These are phyloP conservation scores for Talaromyces nanjingensis DNA, from an alignment of 495 filamentous ascomycete species.

Conservation along the genomic window DNA sequence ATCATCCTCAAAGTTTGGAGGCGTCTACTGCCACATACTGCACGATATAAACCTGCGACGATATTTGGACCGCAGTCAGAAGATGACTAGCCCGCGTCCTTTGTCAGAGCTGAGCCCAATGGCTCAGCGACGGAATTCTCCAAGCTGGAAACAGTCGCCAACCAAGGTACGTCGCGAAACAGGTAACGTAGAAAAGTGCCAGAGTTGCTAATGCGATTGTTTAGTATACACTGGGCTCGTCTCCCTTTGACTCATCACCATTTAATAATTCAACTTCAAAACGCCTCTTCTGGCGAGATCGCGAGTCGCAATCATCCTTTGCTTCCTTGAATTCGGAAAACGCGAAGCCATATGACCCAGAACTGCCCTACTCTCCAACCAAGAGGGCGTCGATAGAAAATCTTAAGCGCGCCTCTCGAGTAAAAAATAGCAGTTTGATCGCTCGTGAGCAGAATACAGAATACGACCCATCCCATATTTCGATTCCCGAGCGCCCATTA, in stretches of 20 bases:
- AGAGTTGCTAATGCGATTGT: constrained; percentile 4
- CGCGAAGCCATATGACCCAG: constrained; percentile 48
- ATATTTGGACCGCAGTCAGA: constrained; percentile 10
- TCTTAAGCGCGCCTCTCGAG: constrained; percentile 83
- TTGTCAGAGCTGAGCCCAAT: constrained; percentile 50
- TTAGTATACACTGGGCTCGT: constrained; percentile 35
- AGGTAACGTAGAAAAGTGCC: background rate
- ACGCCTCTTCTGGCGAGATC: constrained; percentile 79
- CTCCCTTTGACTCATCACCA: constrained; percentile 71
- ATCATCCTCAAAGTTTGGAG: background rate
- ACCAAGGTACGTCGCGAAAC: constrained; percentile 46
- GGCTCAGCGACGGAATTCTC: constrained; percentile 61
- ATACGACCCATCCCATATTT: constrained; percentile 75
- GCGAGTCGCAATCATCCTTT: constrained; percentile 54
- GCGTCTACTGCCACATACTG: background rate
- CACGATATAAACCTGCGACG: background rate
- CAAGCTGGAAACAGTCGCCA: constrained; percentile 60
- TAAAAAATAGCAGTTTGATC: constrained; percentile 95
- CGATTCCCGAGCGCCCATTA: constrained; percentile 69
- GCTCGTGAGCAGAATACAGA: constrained; percentile 82
- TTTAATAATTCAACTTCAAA: constrained; percentile 60
- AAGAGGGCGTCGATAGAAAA: constrained; percentile 88
- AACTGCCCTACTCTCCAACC: constrained; percentile 56
- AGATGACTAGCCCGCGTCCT: constrained; percentile 38
- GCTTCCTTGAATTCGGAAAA: constrained; percentile 61